phyloP scores from a whole-genome alignment of 2,329 filamentous ascomycete species.

The Sclerotinia borealis region DNA sequence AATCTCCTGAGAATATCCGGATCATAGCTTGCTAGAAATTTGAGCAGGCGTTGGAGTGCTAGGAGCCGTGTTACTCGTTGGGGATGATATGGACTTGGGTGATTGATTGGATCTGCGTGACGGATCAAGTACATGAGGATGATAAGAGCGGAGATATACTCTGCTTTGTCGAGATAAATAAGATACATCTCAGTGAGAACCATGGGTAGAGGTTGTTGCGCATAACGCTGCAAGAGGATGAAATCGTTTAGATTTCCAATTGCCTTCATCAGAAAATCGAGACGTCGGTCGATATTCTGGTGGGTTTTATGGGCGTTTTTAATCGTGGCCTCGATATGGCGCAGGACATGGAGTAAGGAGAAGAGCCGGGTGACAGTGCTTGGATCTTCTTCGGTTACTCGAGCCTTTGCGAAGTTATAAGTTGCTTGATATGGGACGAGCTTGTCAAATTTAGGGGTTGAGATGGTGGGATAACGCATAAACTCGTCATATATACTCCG shows the following conservation, averaged over 20 bases:
- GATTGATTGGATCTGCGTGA: constrained; percentile 44
- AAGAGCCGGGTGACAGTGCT: not conserved
- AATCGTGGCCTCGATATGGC: not conserved
- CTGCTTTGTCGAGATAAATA: constrained; percentile 38
- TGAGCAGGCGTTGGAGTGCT: constrained; percentile 46
- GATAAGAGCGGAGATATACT: constrained; percentile 44
- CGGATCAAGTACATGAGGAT: constrained; percentile 33
- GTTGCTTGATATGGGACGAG: not conserved
- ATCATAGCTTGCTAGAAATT: constrained; percentile 41
- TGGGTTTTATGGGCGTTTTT: not conserved
- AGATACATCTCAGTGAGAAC: constrained; percentile 40
- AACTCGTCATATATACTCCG: not conserved
- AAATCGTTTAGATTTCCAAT: constrained; percentile 3
- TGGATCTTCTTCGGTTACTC: not conserved
- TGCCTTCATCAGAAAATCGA: not conserved
- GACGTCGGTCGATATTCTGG: constrained; percentile 3
- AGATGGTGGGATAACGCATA: not conserved
- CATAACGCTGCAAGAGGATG: constrained; percentile 10
- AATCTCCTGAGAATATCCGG: constrained; percentile 14
- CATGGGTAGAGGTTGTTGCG: constrained; percentile 29
- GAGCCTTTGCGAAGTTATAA: not conserved
- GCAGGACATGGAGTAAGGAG: constrained; percentile 7
- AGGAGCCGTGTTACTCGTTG: constrained; percentile 46
- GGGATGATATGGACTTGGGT: constrained; percentile 45
- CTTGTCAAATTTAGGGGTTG: not conserved